Conservation (phyloP, 495 filamentous ascomycete genomes). For the Hypoxylon fuscum region DNA sequence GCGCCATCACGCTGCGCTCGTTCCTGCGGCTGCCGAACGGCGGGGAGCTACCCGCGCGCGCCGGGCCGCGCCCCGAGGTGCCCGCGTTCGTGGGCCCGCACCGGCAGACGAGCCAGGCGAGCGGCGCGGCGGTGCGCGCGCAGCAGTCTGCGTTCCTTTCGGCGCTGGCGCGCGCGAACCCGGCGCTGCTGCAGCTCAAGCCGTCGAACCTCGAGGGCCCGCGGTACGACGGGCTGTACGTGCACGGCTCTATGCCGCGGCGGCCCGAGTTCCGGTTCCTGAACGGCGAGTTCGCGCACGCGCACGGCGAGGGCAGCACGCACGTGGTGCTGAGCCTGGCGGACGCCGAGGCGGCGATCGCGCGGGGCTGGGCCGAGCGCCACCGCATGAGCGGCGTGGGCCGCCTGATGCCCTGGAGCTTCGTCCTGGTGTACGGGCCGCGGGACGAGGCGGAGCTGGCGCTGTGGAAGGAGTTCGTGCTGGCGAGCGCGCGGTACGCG, state of each 20-base stretch:
- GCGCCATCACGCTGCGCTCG: slow-evolving; percentile 19
- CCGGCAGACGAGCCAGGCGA: slow-evolving; percentile 35
- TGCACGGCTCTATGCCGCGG: not conserved
- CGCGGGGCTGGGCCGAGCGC: slow-evolving; percentile 43
- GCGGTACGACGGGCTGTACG: slow-evolving; percentile 30
- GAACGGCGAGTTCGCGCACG: slow-evolving; percentile 43
- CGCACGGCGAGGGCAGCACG: slow-evolving; percentile 40
- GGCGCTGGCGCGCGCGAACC: slow-evolving; percentile 26
- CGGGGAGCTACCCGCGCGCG: slow-evolving; percentile 12
- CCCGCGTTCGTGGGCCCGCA: slow-evolving; percentile 40
- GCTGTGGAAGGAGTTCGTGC: slow-evolving; percentile 39
- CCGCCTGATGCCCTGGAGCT: slow-evolving; percentile 31
- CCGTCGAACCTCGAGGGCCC: slow-evolving; percentile 45
- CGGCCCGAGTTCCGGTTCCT: slow-evolving; percentile 16
- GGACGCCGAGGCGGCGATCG: slow-evolving; percentile 42
- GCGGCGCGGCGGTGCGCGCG: not conserved
- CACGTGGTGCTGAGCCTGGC: slow-evolving; percentile 40
- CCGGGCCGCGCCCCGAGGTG: slow-evolving; percentile 29
- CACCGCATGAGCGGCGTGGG: slow-evolving; percentile 42
- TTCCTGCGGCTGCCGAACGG: slow-evolving; percentile 26
- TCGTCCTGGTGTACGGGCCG: slow-evolving; percentile 47
- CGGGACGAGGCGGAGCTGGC: slow-evolving; percentile 39
- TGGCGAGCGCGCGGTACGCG: slow-evolving; percentile 25
- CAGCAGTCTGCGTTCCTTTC: slow-evolving; percentile 23
- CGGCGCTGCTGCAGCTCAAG: slow-evolving; percentile 19